Conservation (phyloP, 2,329 filamentous ascomycete species). For the Rachicladosporium sp. region DNA sequence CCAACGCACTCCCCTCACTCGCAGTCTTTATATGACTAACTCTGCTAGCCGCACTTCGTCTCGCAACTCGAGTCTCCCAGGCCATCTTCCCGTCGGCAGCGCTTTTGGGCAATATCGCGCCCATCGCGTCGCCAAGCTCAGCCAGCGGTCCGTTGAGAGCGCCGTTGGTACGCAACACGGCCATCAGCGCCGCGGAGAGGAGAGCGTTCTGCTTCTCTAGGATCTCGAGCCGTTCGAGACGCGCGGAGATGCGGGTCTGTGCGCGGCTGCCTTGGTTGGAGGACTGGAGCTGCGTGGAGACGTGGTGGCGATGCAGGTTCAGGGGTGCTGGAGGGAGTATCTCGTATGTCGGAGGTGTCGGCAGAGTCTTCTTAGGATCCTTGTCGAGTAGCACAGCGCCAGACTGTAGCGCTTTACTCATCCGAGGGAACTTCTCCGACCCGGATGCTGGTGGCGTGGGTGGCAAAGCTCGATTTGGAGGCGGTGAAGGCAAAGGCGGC, state of each 20-base stretch:
- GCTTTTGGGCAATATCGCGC: constrained; percentile 1
- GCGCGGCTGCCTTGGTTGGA: constrained; percentile 6
- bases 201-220: constrained; percentile 28
- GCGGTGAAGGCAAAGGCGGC: constrained; percentile 22
- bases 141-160: constrained; percentile 20
- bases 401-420: too few species aligned
- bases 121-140: background rate
- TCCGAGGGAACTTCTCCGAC: constrained; percentile 9
- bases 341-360: constrained; percentile 12
- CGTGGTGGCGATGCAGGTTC: background rate
- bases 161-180: constrained; percentile 26
- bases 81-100: constrained; percentile 11
- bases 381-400: constrained; percentile 4
- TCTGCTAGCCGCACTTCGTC: constrained; percentile 15
- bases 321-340: constrained; percentile 9
- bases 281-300: background rate
- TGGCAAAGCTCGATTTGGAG: constrained; percentile 21
- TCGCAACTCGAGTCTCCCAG: constrained; percentile 19
- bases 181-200: constrained; percentile 28
- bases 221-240: constrained; percentile 26
- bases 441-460: constrained; percentile 23
- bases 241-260: constrained; percentile 17
- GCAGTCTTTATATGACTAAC: constrained; percentile 13
- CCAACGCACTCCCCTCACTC: constrained; percentile 22
- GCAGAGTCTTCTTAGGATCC: constrained; percentile 13